Conservation (phyloP, 805 yeast genomes). For the Yamadazyma akitaensis region DNA sequence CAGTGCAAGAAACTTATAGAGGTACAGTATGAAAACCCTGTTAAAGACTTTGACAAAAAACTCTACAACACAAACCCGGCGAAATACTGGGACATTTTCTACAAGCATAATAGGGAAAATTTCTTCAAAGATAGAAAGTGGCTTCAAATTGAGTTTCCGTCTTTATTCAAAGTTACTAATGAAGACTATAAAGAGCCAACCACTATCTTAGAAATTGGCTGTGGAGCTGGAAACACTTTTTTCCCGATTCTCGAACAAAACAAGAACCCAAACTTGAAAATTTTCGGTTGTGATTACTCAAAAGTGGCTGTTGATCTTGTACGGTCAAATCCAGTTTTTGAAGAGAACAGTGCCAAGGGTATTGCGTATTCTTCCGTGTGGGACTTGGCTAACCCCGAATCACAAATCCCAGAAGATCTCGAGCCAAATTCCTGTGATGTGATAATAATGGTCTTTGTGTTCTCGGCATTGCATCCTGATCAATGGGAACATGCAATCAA, state of each 20-base stretch:
- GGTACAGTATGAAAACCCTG: conserved; percentile 78
- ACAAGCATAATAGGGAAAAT: conserved; percentile 84
- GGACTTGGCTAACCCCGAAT: conserved; percentile 84
- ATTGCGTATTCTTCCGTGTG: conserved; percentile 83
- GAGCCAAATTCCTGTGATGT: conserved; percentile 82
- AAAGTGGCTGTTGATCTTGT: conserved; percentile 88
- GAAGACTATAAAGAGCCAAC: conserved; percentile 65
- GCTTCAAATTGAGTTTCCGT: conserved; percentile 92
- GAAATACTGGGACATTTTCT: conserved; percentile 92
- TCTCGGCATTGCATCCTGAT: conserved; percentile 84
- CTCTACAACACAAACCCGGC: conserved; percentile 84
- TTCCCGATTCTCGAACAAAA: conserved; percentile 85
- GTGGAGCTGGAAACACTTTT: conserved; percentile 98
- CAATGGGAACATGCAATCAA: conserved; percentile 84
- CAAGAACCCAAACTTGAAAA: conserved; percentile 67
- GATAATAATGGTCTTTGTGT: conserved; percentile 92
- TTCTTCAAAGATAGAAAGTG: conserved; percentile 96
- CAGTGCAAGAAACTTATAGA: conserved; percentile 73
- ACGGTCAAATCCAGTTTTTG: conserved; percentile 57
- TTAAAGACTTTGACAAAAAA: conserved; percentile 78
- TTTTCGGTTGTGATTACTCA: conserved; percentile 88
- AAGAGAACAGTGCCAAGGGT: conserved; percentile 43
- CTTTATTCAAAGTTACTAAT: conserved; percentile 68
- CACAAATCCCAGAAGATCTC: conserved; percentile 77
- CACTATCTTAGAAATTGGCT: conserved; percentile 86